Evolutionary conservation across 1,284 basidiomycete genomes (phyloP).

Genomic region (Phenoliferia sp.): DNA sequence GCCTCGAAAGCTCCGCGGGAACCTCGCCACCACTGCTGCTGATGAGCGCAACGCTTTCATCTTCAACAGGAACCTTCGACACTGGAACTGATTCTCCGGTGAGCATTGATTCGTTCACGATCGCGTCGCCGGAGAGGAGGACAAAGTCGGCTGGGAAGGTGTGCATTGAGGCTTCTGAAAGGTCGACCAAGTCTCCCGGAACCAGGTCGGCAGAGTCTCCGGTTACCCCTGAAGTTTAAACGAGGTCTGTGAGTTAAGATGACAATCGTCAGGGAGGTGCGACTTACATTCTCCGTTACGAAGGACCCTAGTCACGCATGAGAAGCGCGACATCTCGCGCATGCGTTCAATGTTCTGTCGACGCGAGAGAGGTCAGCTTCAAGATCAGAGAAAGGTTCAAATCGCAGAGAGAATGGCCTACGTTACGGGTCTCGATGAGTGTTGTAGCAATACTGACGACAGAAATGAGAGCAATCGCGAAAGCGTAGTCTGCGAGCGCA

Average conservation of each 20-base stretch:
- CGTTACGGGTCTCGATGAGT: slow-evolving; percentile 86
- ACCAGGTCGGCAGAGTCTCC: slow-evolving; percentile 76
- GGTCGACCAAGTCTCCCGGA: slow-evolving; percentile 88
- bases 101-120: slow-evolving; percentile 98
- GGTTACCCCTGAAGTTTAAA: slow-evolving; percentile 55
- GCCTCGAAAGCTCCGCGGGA: slow-evolving; percentile 66
- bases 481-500: slow-evolving; percentile 78
- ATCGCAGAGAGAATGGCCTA: slow-evolving; percentile 39
- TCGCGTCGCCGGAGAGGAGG: slow-evolving; percentile 88
- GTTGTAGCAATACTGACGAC: slow-evolving; percentile 79
- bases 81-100: slow-evolving; percentile 94
- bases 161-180: slow-evolving; percentile 68
- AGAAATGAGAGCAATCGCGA: slow-evolving; percentile 92
- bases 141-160: slow-evolving; percentile 88
- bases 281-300: slow-evolving; percentile 67
- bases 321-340: slow-evolving; percentile 93
- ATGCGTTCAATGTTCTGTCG: slow-evolving; percentile 80
- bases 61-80: slow-evolving; percentile 65
- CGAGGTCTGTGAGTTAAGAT: slow-evolving; percentile 23
- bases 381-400: not conserved
- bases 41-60: slow-evolving; percentile 19
- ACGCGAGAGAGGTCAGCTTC: not conserved
- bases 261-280: slow-evolving; percentile 17
- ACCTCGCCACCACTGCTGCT: slow-evolving; percentile 49
- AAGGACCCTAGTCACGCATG: slow-evolving; percentile 71